Evolutionary conservation across 1,139 yeast species (phyloP).

Genomic region (Zygosaccharomyces sapae): DNA sequence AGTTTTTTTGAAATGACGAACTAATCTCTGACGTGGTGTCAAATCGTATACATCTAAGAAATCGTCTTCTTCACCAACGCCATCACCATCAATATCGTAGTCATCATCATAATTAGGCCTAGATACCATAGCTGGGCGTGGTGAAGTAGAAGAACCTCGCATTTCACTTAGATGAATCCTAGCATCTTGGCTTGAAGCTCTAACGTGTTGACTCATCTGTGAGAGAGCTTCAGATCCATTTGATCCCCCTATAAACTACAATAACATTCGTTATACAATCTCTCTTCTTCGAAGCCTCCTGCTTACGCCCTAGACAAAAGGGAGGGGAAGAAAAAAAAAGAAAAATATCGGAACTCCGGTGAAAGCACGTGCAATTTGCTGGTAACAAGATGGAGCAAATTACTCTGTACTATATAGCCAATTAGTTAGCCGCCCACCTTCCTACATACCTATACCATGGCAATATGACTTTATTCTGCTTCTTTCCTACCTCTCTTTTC

Average conservation of each 20-base stretch:
- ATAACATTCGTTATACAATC: background rate
- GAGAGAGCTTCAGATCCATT: background rate
- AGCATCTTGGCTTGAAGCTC: slow-evolving; percentile 1
- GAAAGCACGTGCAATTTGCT: background rate
- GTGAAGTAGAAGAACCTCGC: background rate
- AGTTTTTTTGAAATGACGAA: slow-evolving; percentile 22
- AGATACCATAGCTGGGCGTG: background rate
- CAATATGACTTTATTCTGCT: too few relatives aligned
- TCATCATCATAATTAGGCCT: slow-evolving; percentile 1
- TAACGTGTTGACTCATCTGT: background rate
- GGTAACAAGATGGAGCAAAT: background rate
- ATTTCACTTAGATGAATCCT: background rate
- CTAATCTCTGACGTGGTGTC: slow-evolving; percentile 33
- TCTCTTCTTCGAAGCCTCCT: slow-evolving; percentile 3
- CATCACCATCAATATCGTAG: slow-evolving; percentile 7
- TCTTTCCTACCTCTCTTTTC: background rate
- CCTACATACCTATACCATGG: too few relatives aligned
- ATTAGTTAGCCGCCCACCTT: too few relatives aligned
- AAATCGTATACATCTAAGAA: slow-evolving; percentile 34
- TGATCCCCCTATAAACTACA: background rate
- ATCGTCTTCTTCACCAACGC: slow-evolving; percentile 29
- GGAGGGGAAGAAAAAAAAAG: background rate
- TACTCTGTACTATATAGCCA: too few relatives aligned
- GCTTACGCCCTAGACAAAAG: background rate
- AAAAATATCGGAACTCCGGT: background rate